Evolutionary conservation across 2,329 filamentous ascomycete species (phyloP).

Genomic region (Akanthomyces muscarius): DNA sequence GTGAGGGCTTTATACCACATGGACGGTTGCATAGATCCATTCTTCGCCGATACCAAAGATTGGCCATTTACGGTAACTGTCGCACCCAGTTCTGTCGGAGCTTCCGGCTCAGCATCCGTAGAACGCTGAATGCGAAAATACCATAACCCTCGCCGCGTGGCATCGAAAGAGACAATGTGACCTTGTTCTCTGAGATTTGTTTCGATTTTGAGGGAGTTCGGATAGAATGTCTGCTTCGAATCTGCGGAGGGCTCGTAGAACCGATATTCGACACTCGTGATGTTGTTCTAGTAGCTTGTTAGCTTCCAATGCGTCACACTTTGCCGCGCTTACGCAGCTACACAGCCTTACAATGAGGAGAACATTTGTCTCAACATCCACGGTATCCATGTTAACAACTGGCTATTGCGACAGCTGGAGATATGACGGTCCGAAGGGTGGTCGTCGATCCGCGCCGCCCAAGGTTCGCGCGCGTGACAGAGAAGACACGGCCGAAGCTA

Average conservation of each 20-base stretch:
- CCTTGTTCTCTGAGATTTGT: constrained; percentile 48
- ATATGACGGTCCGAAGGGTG: neutral
- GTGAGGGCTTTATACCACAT: constrained; percentile 8
- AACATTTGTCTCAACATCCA: constrained; percentile 60
- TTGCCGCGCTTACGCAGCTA: constrained; percentile 19
- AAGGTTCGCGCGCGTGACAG: neutral
- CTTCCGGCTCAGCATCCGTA: constrained; percentile 31
- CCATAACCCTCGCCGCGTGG: constrained; percentile 49
- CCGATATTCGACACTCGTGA: constrained; percentile 51
- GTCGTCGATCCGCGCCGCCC: neutral
- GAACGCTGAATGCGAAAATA: constrained; percentile 47
- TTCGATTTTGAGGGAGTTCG: constrained; percentile 49
- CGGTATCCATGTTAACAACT: constrained; percentile 52
- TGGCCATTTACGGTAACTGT: constrained; percentile 8
- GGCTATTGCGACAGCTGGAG: neutral
- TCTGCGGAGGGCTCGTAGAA: constrained; percentile 50
- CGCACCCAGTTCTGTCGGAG: constrained; percentile 11
- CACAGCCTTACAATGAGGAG: constrained; percentile 49
- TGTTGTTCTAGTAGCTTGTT: constrained; percentile 46
- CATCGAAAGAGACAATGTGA: constrained; percentile 51
- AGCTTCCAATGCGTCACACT: constrained; percentile 6
- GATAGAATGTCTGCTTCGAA: constrained; percentile 41
- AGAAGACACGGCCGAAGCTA: neutral
- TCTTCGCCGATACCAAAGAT: neutral
- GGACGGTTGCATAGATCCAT: constrained; percentile 9